Evolutionary conservation across 257 asterid genomes (phyloP), one percentile per base, ranked within the genome.

Genomic region (Knoxia roxburghii): DNA sequence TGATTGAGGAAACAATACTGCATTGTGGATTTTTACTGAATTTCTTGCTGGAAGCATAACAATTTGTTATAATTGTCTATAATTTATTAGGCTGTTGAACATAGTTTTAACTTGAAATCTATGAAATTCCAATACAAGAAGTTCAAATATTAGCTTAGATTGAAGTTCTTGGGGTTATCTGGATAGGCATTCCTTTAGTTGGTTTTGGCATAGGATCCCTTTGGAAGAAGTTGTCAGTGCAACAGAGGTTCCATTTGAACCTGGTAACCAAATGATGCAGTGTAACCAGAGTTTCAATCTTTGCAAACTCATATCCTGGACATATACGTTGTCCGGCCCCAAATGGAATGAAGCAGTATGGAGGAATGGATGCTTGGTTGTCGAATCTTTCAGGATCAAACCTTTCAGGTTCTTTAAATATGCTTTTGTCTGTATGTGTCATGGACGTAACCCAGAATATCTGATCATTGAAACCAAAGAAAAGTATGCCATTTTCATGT

Each of bases 241-340:
- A 69, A 76, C 87, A 75, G 54, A 77, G 77, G 70, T 79, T 81
- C 93, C 96, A 89, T 0, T 84, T 81, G 77, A 78, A 84, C 20
- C 40, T 79, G 49, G 82, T 82, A 40, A 87, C 82, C 56, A 89
- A 68, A 51, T 76, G 82, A 76, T 84, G 90, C 66, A 87, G 59
- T 0, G 87, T 70, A 48, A 85, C 79, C 6, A 87, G 71, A 8
- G 83, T 89, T 69, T 86, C 92, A 17, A 87, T 77, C 86, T 75
- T 80, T 12, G 95, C 95, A 39, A 85, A 83, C 77, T 89, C 95
- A 11, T 85, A 83, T 60, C 95, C 96, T 2, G 95, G 95, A 74
- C 96, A 89, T n/a, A 84, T 85, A 8, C 89, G 86, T 46, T 78
- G 56, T 7, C 95, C 96, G 20, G 86, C 93, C 55, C 96, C 93